Base-by-base conservation (phyloP, 1,139 yeast genomes). In the Pichia kudriavzevii region DNA sequence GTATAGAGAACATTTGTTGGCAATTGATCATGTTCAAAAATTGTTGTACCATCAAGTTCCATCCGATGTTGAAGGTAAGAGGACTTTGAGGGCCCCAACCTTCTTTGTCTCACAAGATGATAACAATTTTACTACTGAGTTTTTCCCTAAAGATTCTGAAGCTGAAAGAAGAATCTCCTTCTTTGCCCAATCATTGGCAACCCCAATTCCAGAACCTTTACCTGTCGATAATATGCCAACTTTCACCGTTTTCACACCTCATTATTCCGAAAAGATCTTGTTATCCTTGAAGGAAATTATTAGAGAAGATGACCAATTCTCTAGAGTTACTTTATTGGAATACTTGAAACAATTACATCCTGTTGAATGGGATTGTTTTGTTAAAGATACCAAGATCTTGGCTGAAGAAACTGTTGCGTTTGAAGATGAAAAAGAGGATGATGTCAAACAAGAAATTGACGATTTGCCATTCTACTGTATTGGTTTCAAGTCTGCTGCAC, bases 221-320 rank as follows among this genome's bases (percentile, higher is more conserved):
- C 98, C 98, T 26, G 96, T 91, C 50, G 98, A 91, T 64, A 91
- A 91, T 69, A 91, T 91, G 98, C 98, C 98, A 44, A 91, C 97
- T 10, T 91, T 91, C 61, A 87, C 97, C 35, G 98, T 91, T 36
- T 73, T 91, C 66, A 88, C 94, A 53, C 98, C 98, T 59, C 98
- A 91, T 61, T 91, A 91, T 67, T 78, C 95, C 45, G 98, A 91
- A 71, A 91, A 93, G 79, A 88, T 91, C 53, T 72, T 91, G 58
- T 69, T 91, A 44, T 87, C 97, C 26, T 72, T 91, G 60, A 84
- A 95, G 64, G 98, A 91, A 67, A 91, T 91, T 64, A 91, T 91
- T 57, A 85, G 97, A 63, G 98, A 91, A 67, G 98, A 91, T 61
- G 97, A 93, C 62, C 97, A 91, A 66, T 88, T 84, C 63, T 85